A percentile compares a stretch with the other conserved stretches of the same genome.
These are phyloP conservation scores for Globisporangium okanoganense DNA, from an alignment of 352 stramenopile genomes.

Conservation along the genomic window DNA sequence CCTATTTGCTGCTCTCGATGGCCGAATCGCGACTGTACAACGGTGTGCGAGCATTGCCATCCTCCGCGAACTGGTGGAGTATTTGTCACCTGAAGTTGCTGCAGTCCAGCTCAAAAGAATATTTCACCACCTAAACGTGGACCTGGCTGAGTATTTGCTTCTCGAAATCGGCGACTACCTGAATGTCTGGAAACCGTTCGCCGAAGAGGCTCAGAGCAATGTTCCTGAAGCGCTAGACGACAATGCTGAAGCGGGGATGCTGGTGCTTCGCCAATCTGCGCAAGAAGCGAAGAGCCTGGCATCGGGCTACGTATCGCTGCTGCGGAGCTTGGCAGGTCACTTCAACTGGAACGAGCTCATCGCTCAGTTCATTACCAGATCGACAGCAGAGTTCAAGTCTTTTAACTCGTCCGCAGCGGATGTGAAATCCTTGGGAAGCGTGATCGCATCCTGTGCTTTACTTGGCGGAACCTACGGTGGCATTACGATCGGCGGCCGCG, in stretches of 20 bases:
- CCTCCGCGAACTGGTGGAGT: constrained; percentile 37
- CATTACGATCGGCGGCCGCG: constrained; percentile 45
- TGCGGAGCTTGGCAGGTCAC: constrained; percentile 27
- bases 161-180: constrained; percentile 23
- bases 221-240: background rate
- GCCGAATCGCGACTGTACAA: constrained; percentile 41
- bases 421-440: constrained; percentile 13
- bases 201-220: constrained; percentile 9
- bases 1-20: constrained; percentile 51
- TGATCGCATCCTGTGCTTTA: constrained; percentile 42
- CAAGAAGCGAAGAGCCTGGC: constrained; percentile 39
- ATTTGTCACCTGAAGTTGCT: constrained; percentile 31
- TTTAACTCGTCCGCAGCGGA: background rate
- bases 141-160: constrained; percentile 44
- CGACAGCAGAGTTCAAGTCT: constrained; percentile 9
- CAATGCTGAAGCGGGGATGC: background rate
- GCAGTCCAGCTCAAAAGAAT: constrained; percentile 30
- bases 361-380: constrained; percentile 22
- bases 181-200: constrained; percentile 43
- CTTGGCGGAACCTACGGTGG: constrained; percentile 55
- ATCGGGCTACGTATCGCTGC: constrained; percentile 41
- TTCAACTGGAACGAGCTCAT: constrained; percentile 32
- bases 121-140: constrained; percentile 14
- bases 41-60: constrained; percentile 41
- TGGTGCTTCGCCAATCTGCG: constrained; percentile 47